Evolutionary conservation across 1,284 basidiomycete species (phyloP).

Genomic region (Cutaneotrichosporon cyanovorans): DNA sequence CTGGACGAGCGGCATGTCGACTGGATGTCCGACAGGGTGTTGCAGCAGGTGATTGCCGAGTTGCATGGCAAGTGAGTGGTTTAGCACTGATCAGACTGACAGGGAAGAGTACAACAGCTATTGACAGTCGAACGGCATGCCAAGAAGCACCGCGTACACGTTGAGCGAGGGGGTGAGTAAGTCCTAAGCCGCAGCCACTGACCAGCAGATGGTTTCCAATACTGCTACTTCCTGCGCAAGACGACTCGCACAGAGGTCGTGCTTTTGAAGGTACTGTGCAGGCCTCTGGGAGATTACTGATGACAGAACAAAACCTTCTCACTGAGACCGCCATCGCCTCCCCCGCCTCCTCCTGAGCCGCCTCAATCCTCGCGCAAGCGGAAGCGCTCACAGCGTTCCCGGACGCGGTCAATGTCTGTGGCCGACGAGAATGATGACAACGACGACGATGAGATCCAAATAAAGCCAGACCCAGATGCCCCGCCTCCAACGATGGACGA

Average conservation of each 20-base stretch:
- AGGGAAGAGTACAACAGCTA: slow-evolving; percentile 24
- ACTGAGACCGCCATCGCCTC: slow-evolving; percentile 31
- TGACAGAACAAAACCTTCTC: slow-evolving; percentile 34
- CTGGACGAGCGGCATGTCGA: slow-evolving; percentile 44
- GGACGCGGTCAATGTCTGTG: slow-evolving; percentile 6
- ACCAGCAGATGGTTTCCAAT: slow-evolving; percentile 38
- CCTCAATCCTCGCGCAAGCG: slow-evolving; percentile 12
- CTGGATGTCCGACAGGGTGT: slow-evolving; percentile 38
- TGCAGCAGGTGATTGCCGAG: slow-evolving; percentile 36
- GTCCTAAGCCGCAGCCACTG: background rate
- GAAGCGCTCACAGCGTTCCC: slow-evolving; percentile 11
- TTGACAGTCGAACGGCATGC: slow-evolving; percentile 21
- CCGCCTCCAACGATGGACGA: background rate
- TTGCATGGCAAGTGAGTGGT: slow-evolving; percentile 30
- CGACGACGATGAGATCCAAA: slow-evolving; percentile 11
- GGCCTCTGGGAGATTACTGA: background rate
- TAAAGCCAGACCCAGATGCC: slow-evolving; percentile 21
- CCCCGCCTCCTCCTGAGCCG: slow-evolving; percentile 11
- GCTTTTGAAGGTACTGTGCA: slow-evolving; percentile 31
- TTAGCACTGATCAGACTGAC: background rate
- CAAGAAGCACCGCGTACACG: slow-evolving; percentile 41
- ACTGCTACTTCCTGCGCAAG: slow-evolving; percentile 41
- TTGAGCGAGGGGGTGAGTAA: slow-evolving; percentile 38
- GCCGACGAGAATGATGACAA: background rate
- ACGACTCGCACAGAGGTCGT: slow-evolving; percentile 42